Evolutionary conservation across 2,329 filamentous ascomycete genomes (phyloP).

Genomic region (Seiridium unicorne): DNA sequence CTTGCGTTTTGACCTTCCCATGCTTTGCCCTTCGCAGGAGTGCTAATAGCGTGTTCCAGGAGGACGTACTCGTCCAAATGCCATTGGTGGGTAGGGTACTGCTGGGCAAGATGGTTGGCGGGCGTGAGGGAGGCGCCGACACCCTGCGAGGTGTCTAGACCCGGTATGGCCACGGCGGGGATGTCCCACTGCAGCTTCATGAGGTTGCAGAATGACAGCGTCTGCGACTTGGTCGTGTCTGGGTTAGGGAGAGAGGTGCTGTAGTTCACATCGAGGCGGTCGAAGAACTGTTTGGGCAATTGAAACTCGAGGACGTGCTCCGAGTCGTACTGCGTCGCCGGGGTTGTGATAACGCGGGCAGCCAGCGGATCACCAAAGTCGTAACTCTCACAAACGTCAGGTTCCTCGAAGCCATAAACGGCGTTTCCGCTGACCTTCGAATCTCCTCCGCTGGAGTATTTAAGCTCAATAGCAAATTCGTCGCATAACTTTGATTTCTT

Average conservation of each 20-base stretch:
- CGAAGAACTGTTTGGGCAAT: conserved; percentile 3
- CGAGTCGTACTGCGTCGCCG: not conserved
- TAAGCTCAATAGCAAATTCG: too few relatives aligned
- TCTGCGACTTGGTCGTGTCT: not conserved
- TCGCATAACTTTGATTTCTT: too few relatives aligned
- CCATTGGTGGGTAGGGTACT: conserved; percentile 3
- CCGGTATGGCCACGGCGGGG: not conserved
- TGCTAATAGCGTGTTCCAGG: conserved; percentile 4
- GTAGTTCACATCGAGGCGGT: not conserved
- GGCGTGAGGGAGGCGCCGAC: not conserved
- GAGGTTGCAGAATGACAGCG: not conserved
- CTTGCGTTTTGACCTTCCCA: not conserved
- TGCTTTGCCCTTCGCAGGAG: conserved; percentile 2
- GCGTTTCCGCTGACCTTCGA: not conserved
- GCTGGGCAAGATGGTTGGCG: not conserved
- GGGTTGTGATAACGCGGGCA: not conserved
- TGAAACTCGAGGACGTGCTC: conserved; percentile 7
- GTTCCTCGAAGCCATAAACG: not conserved
- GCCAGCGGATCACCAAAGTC: conserved; percentile 1
- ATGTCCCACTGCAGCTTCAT: conserved; percentile 1
- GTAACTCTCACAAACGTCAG: conserved; percentile 3
- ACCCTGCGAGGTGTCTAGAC: not conserved
- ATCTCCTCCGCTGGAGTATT: too few relatives aligned
- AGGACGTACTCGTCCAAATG: conserved; percentile 2
- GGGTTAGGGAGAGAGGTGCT: not conserved